Conservation (phyloP, 805 yeast species). For the Candida nitratophila region DNA sequence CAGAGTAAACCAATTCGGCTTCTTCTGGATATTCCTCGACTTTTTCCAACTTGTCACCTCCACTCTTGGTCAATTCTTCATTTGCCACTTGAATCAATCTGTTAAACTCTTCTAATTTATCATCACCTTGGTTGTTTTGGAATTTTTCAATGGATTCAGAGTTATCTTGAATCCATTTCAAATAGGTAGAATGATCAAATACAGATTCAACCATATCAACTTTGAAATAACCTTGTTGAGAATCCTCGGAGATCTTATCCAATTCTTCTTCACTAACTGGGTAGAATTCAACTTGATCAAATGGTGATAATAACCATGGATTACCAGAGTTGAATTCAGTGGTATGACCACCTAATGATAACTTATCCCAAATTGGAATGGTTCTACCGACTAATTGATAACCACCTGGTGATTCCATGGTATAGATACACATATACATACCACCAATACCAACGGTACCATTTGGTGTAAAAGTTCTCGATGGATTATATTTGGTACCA, state of each 20-base stretch:
- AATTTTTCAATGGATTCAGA: constrained; percentile 64
- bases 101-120: constrained; percentile 80
- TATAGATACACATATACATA: constrained; percentile 96
- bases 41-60: constrained; percentile 37
- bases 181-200: constrained; percentile 76
- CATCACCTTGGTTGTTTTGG: constrained; percentile 64
- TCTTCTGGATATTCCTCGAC: constrained; percentile 62
- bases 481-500: constrained; percentile 94
- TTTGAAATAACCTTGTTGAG: constrained; percentile 71
- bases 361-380: constrained; percentile 95
- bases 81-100: constrained; percentile 75
- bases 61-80: constrained; percentile 55
- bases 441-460: constrained; percentile 99
- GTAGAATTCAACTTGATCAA: constrained; percentile 91
- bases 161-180: constrained; percentile 72
- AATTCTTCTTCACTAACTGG: constrained; percentile 85
- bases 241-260: constrained; percentile 62
- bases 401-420: constrained; percentile 98
- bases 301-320: constrained; percentile 90
- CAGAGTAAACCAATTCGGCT: constrained; percentile 84
- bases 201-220: constrained; percentile 70
- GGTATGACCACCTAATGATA: constrained; percentile 64
- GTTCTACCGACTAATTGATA: constrained; percentile 96
- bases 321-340: constrained; percentile 34
- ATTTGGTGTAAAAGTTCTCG: constrained; percentile 91